phyloP scores from a whole-genome alignment of 768 basidiomycete species.

The Panellus pusillus region DNA sequence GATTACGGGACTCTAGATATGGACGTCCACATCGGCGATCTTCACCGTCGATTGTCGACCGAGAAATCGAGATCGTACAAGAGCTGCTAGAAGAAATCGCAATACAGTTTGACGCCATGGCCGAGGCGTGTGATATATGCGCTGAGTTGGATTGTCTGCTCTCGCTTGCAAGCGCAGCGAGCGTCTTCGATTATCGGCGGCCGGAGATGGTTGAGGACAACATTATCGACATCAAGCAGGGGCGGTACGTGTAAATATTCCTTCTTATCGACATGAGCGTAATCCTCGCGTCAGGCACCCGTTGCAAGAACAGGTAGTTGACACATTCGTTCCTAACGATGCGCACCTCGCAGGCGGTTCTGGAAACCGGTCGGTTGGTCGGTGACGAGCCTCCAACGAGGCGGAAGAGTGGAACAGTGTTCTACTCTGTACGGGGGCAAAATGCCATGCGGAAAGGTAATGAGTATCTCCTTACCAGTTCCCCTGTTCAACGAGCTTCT shows the following conservation, averaged over 20 bases:
- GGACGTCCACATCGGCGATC: slow-evolving; percentile 86
- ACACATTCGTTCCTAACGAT: slow-evolving; percentile 87
- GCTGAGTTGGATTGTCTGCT: slow-evolving; percentile 92
- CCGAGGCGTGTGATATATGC: slow-evolving; percentile 61
- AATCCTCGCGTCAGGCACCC: slow-evolving; percentile 61
- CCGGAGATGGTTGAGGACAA: slow-evolving; percentile 84
- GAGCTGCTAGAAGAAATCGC: slow-evolving; percentile 71
- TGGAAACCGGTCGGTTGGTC: slow-evolving; percentile 35
- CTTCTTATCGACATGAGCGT: background rate
- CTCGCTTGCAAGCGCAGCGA: slow-evolving; percentile 73
- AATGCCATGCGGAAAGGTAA: slow-evolving; percentile 94
- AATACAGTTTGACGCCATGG: slow-evolving; percentile 52
- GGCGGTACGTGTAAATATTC: slow-evolving; percentile 50
- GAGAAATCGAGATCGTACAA: slow-evolving; percentile 93
- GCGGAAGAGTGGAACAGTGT: slow-evolving; percentile 53
- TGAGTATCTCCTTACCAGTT: slow-evolving; percentile 7
- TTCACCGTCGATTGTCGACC: slow-evolving; percentile 79
- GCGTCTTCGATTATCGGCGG: slow-evolving; percentile 61
- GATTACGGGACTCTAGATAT: slow-evolving; percentile 53
- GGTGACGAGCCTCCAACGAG: slow-evolving; percentile 31
- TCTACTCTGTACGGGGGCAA: slow-evolving; percentile 84
- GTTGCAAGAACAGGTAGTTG: slow-evolving; percentile 83
- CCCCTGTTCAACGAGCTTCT: background rate
- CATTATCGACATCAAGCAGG: slow-evolving; percentile 69
- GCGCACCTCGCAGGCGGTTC: slow-evolving; percentile 63